Percentiles rank a stretch among this genome's conserved stretches.
These are phyloP conservation scores for Scedosporium apiospermum DNA, from an alignment of 2,329 filamentous ascomycete species.

Conservation along the genomic window DNA sequence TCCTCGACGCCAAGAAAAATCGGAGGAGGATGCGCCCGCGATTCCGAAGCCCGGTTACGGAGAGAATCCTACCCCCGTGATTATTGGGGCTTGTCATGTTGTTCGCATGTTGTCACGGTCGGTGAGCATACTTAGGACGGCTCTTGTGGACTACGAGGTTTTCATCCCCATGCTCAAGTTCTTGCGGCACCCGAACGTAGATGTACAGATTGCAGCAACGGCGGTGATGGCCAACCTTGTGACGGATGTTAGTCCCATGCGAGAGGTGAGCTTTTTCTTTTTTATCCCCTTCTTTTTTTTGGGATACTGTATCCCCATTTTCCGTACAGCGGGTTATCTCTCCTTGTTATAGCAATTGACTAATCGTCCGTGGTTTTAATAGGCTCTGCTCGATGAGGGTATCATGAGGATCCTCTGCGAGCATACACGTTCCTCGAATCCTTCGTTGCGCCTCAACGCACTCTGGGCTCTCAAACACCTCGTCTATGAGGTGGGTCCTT, in stretches of 20 bases:
- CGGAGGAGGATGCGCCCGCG: slow-evolving; percentile 20
- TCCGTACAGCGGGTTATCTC: neutral
- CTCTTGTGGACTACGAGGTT: slow-evolving; percentile 76
- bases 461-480: slow-evolving; percentile 93
- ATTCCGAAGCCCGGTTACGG: slow-evolving; percentile 46
- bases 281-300: no score
- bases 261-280: slow-evolving; percentile 54
- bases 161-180: slow-evolving; percentile 68
- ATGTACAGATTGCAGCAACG: slow-evolving; percentile 80
- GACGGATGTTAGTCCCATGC: slow-evolving; percentile 83
- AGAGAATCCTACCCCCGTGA: slow-evolving; percentile 62
- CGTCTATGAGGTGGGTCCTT: slow-evolving; percentile 60
- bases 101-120: slow-evolving; percentile 76
- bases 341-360: neutral
- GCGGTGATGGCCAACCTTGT: slow-evolving; percentile 78
- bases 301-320: no score
- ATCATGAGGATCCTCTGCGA: slow-evolving; percentile 70
- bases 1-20: slow-evolving; percentile 14
- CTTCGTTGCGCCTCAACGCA: slow-evolving; percentile 73
- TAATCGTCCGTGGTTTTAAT: neutral
- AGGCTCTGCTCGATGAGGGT: slow-evolving; percentile 65
- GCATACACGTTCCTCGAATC: slow-evolving; percentile 72
- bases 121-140: slow-evolving; percentile 73
- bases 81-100: slow-evolving; percentile 78
- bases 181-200: slow-evolving; percentile 62